A percentile compares a stretch with the other conserved stretches of the same genome.
Evolutionary conservation across 768 basidiomycete genomes (phyloP).

Genomic region (Gloeopeniophorella convolvens): DNA sequence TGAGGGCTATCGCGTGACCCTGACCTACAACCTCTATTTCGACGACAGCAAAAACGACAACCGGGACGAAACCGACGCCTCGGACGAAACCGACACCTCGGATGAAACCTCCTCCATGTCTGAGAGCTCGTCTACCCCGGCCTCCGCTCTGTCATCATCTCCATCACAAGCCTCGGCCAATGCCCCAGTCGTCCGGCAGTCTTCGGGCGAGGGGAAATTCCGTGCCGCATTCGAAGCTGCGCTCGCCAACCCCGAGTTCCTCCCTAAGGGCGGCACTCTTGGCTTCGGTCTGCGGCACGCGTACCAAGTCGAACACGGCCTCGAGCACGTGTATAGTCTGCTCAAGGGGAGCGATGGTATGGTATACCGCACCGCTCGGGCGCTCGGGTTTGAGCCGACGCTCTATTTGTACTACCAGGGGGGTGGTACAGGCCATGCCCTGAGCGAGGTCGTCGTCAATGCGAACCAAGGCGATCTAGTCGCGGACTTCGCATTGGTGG

Average conservation of each 20-base stretch:
- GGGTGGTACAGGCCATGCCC: too few species aligned
- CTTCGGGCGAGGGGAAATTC: background rate
- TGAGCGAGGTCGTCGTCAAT: too few species aligned
- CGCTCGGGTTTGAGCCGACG: background rate
- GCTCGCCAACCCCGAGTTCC: constrained; percentile 1
- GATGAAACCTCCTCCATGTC: background rate
- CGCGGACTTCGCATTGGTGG: too few species aligned
- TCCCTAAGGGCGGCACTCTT: background rate
- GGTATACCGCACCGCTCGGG: background rate
- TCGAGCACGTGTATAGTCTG: background rate
- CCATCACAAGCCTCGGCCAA: too few species aligned
- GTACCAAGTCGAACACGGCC: background rate
- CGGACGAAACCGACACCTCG: background rate
- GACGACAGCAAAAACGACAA: background rate
- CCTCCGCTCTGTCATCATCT: too few species aligned
- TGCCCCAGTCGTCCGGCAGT: too few species aligned
- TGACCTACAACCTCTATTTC: constrained; percentile 39
- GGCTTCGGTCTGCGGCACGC: constrained; percentile 7
- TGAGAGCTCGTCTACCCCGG: background rate
- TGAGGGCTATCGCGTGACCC: constrained; percentile 35
- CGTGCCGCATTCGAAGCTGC: background rate
- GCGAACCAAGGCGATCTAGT: too few species aligned
- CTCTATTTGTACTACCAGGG: background rate
- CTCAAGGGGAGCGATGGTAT: constrained; percentile 5
- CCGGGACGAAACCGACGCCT: too few species aligned